Base-by-base conservation (phyloP, 768 basidiomycete genomes). In the Gymnopilus dilepis region DNA sequence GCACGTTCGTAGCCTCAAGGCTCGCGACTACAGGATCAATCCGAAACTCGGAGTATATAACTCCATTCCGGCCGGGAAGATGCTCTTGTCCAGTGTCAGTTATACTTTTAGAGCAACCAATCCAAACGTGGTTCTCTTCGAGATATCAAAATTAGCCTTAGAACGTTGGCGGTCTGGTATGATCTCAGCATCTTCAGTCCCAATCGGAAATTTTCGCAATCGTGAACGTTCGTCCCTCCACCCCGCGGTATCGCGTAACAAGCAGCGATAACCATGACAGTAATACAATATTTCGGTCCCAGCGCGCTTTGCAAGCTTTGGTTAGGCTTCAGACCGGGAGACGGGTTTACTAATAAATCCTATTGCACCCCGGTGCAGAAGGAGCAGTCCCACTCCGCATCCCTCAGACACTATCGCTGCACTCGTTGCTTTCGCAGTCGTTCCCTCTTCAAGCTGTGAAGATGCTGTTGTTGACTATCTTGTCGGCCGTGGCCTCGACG, bases 1-100 rank as follows among this genome's bases (percentile, higher is more conserved):
- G 53, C 59, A 60, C 59, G 59, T 60, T 60, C 59, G 59, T 60
- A 55, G 51, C 42, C n/a, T 53, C 40, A 31, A 51, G 19, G 22
- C 24, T 37, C 15, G 54, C 12, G 6, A 37, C n/a, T 17, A 13
- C 15, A 43, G 55, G 55, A 56, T 51, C 58, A 51, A 21, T 19
- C 50, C 50, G 58, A 51, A 12, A 15, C 37, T 47, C 47, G 28
- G 47, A 28, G 47, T 50, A 50, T 26, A 24, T 13, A 21, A 22
- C 22, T 6, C 34, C 34, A 24, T 26, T 38, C 33, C 58, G 50
- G 58, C 38, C 50, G 34, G 58, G 51, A 58, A 28, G 33, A 28
- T 15, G 24, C 15, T 37, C 30, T 15, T 26, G n/a, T n/a, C n/a
- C n/a, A n/a, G n/a, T n/a, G n/a, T 50, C 17, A 33, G 7, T 40